These are phyloP conservation scores for Fusarium ramigenum DNA, from an alignment of 2,329 filamentous ascomycete species.

Conservation along the genomic window DNA sequence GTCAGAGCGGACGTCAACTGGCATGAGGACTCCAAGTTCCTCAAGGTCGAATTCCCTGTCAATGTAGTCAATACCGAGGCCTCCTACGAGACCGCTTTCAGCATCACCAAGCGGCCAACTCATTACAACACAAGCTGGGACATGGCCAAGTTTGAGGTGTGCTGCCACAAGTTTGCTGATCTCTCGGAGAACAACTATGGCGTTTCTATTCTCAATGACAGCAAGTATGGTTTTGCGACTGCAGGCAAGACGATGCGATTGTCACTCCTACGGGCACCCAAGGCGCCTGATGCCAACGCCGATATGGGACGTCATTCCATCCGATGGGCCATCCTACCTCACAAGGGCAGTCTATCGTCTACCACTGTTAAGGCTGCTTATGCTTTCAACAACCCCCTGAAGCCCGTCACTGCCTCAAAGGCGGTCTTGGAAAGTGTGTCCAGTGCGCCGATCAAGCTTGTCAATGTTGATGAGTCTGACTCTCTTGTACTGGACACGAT, in stretches of 20 bases:
- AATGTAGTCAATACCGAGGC: constrained; percentile 91
- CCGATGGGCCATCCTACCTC: constrained; percentile 90
- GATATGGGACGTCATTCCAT: constrained; percentile 93
- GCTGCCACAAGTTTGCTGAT: constrained; percentile 94
- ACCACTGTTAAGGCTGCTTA: constrained; percentile 84
- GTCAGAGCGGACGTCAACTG: constrained; percentile 91
- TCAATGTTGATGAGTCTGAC: constrained; percentile 60
- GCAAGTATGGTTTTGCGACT: constrained; percentile 95
- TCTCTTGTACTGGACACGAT: constrained; percentile 86
- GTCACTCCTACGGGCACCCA: constrained; percentile 84
- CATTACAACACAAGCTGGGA: constrained; percentile 99
- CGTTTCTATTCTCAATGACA: constrained; percentile 92
- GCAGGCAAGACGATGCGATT: constrained; percentile 89
- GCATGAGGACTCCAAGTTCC: constrained; percentile 96
- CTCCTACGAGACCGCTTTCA: constrained; percentile 94
- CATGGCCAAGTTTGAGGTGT: constrained; percentile 98
- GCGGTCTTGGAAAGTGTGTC: constrained; percentile 42
- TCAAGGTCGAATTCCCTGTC: constrained; percentile 98
- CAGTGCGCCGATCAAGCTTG: constrained; percentile 69
- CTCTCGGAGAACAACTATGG: constrained; percentile 88
- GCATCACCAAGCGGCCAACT: constrained; percentile 86
- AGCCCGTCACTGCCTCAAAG: constrained; percentile 45
- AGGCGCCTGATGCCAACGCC: constrained; percentile 91
- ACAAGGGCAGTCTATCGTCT: constrained; percentile 75
- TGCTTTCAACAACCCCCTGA: constrained; percentile 88